Evolutionary conservation across 257 asterid genomes (phyloP).

Genomic region (Nicotiana noctiflora): DNA sequence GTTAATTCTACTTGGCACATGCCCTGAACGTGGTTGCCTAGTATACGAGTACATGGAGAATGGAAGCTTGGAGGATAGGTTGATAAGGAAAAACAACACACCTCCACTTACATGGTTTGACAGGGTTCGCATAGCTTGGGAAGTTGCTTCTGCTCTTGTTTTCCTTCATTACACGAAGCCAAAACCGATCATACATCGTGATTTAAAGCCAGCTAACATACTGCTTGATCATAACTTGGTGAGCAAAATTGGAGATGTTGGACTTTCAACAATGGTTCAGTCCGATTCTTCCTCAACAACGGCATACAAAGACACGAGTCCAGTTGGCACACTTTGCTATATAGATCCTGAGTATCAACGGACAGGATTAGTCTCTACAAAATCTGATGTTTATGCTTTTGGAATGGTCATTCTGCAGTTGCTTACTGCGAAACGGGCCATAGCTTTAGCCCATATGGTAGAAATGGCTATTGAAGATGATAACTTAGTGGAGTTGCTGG

Average conservation of each 20-base stretch:
- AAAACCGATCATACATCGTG: slow-evolving; percentile 73
- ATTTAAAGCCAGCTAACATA: slow-evolving; percentile 87
- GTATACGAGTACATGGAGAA: slow-evolving; percentile 87
- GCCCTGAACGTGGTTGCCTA: slow-evolving; percentile 66
- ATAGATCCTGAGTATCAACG: slow-evolving; percentile 94
- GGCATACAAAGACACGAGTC: slow-evolving; percentile 32
- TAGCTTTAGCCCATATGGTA: slow-evolving; percentile 46
- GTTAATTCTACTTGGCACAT: slow-evolving; percentile 82
- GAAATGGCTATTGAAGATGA: slow-evolving; percentile 48
- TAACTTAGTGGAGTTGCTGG: slow-evolving; percentile 37
- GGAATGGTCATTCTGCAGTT: slow-evolving; percentile 73
- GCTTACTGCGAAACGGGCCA: slow-evolving; percentile 70
- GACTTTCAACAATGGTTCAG: slow-evolving; percentile 58
- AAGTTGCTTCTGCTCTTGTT: slow-evolving; percentile 78
- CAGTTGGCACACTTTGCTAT: slow-evolving; percentile 71
- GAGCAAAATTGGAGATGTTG: slow-evolving; percentile 89
- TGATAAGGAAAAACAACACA: slow-evolving; percentile 40
- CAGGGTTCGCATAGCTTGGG: slow-evolving; percentile 76
- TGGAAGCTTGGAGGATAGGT: slow-evolving; percentile 77
- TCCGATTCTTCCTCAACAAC: slow-evolving; percentile 28
- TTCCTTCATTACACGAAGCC: slow-evolving; percentile 80
- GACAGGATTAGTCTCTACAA: slow-evolving; percentile 57
- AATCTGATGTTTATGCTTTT: slow-evolving; percentile 73
- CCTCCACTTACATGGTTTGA: slow-evolving; percentile 73
- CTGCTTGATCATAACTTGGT: slow-evolving; percentile 66